phyloP scores from a whole-genome alignment of 2,329 filamentous ascomycete species.

The Dryadomyces quercus-mongolicae region DNA sequence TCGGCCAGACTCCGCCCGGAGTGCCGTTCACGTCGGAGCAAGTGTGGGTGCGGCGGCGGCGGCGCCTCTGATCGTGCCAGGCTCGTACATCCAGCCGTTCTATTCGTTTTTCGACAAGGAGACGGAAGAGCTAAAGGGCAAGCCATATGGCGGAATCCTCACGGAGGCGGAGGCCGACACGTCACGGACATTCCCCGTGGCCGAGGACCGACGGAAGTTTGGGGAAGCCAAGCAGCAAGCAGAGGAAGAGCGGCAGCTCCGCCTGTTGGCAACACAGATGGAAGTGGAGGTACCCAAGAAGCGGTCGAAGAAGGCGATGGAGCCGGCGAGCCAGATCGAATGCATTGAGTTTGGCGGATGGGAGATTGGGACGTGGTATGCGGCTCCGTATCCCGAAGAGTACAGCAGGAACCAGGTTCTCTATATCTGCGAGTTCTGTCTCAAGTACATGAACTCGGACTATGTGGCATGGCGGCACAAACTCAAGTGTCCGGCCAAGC shows the following conservation, averaged over 20 bases:
- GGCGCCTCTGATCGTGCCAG: constrained; percentile 3
- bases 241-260: constrained; percentile 80
- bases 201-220: constrained; percentile 73
- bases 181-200: constrained; percentile 69
- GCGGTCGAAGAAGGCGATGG: constrained; percentile 63
- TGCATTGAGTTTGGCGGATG: constrained; percentile 96
- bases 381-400: constrained; percentile 93
- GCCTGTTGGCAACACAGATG: constrained; percentile 45
- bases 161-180: constrained; percentile 86
- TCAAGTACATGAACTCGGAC: constrained; percentile 99
- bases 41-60: background rate
- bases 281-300: constrained; percentile 53
- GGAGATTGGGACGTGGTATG: constrained; percentile 99
- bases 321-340: constrained; percentile 90
- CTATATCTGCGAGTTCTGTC: constrained; percentile 98
- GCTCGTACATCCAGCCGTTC: constrained; percentile 59
- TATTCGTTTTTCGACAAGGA: constrained; percentile 86
- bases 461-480: constrained; percentile 98
- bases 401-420: constrained; percentile 92
- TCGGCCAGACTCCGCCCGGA: background rate
- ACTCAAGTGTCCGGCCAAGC: constrained; percentile 89
- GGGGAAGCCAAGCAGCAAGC: constrained; percentile 83
- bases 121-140: constrained; percentile 76
- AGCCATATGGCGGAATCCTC: constrained; percentile 90
- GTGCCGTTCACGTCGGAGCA: constrained; percentile 16